Evolutionary conservation across 805 yeast genomes (phyloP).

Genomic region (Clavispora santaluciae): DNA sequence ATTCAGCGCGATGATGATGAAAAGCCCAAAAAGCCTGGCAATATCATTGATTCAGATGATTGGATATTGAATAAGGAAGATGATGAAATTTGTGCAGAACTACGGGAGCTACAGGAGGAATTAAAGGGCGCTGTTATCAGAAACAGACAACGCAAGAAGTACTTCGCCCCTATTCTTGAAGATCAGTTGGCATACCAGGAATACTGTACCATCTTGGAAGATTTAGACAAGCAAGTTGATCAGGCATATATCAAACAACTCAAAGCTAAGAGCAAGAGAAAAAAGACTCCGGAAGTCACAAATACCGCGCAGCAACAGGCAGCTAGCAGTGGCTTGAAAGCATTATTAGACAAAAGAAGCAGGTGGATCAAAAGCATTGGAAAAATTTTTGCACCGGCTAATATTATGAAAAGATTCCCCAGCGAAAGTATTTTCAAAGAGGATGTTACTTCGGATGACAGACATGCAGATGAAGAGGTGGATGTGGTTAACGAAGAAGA

Average conservation of each 20-base stretch:
- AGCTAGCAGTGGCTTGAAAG: slow-evolving; percentile 71
- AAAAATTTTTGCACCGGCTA: slow-evolving; percentile 64
- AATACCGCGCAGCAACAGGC: slow-evolving; percentile 54
- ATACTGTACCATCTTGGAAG: slow-evolving; percentile 83
- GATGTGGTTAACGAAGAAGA: slow-evolving; percentile 16
- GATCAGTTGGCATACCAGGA: slow-evolving; percentile 95
- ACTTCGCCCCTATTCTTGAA: slow-evolving; percentile 67
- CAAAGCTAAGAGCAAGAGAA: slow-evolving; percentile 64
- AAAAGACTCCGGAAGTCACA: slow-evolving; percentile 36
- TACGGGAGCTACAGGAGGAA: slow-evolving; percentile 67
- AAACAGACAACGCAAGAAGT: slow-evolving; percentile 64
- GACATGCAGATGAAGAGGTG: slow-evolving; percentile 28
- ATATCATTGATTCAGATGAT: slow-evolving; percentile 49
- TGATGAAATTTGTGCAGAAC: slow-evolving; percentile 86
- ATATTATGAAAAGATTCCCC: slow-evolving; percentile 76
- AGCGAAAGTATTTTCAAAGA: slow-evolving; percentile 49
- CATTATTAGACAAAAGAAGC: slow-evolving; percentile 75
- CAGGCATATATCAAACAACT: slow-evolving; percentile 84
- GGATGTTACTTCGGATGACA: slow-evolving; percentile 29
- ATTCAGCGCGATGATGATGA: slow-evolving; percentile 28
- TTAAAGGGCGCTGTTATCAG: slow-evolving; percentile 54
- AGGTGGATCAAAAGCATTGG: slow-evolving; percentile 92
- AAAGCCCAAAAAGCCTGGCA: slow-evolving; percentile 16
- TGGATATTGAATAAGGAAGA: slow-evolving; percentile 85
- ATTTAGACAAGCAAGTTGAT: slow-evolving; percentile 93